phyloP scores from a whole-genome alignment of 31 red algal species.

The Porphyra umbilicalis region DNA sequence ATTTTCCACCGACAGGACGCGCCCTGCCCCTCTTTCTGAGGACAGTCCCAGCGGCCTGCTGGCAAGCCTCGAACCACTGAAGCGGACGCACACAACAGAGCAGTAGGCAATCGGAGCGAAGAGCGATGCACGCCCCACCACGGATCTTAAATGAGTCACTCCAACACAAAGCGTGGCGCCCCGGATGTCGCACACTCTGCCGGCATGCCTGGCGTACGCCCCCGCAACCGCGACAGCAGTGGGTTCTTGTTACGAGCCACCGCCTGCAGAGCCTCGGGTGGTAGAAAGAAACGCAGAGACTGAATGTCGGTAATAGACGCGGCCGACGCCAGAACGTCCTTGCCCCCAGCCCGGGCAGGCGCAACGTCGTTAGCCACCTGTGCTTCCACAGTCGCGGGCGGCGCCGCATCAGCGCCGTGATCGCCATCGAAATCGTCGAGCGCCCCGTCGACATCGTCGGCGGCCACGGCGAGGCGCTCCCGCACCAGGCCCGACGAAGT shows the following conservation, averaged over 20 bases:
- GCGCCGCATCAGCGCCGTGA: not conserved
- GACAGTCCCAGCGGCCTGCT: too few relatives aligned
- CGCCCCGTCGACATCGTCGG: not conserved
- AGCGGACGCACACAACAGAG: too few relatives aligned
- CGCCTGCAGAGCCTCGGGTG: not conserved
- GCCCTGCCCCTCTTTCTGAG: too few relatives aligned
- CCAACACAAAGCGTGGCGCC: not conserved
- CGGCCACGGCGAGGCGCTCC: not conserved
- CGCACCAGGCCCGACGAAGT: not conserved
- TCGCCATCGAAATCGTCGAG: not conserved
- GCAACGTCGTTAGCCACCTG: not conserved
- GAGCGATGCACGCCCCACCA: too few relatives aligned
- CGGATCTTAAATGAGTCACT: too few relatives aligned
- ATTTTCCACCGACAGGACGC: too few relatives aligned
- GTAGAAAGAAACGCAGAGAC: not conserved
- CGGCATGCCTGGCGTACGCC: not conserved
- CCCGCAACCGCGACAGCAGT: not conserved
- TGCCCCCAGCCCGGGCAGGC: not conserved
- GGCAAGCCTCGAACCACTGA: too few relatives aligned
- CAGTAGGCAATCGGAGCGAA: too few relatives aligned
- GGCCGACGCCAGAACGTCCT: not conserved
- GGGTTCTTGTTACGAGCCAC: not conserved
- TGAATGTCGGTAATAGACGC: not conserved
- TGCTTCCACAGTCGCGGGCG: too few relatives aligned
- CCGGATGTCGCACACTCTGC: not conserved